Conservation (phyloP, 2,329 filamentous ascomycete genomes). For the Magnaporthiopsis rhizophila region DNA sequence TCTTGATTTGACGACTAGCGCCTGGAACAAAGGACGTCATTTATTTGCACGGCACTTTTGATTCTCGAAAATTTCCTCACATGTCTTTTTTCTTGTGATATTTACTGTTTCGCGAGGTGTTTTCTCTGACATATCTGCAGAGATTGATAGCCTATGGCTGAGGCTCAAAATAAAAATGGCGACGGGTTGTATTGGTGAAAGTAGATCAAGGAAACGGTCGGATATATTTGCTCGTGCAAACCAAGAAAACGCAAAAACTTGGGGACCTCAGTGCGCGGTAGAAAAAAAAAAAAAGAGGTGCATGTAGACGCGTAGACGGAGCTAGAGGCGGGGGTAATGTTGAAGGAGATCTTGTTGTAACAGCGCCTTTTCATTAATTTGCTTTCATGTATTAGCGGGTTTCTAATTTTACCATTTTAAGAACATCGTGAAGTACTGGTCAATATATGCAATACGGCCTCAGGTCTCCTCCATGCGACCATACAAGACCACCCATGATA, state of each 20-base stretch:
- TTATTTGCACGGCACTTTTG: not conserved
- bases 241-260: not conserved
- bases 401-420: not conserved
- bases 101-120: too few species aligned
- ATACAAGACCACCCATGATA: conserved; percentile 68
- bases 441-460: conserved; percentile 29
- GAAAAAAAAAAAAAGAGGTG: not conserved
- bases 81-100: not conserved
- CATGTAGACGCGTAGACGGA: not conserved
- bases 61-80: not conserved
- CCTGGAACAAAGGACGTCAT: too few species aligned
- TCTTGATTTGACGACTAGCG: not conserved
- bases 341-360: not conserved
- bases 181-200: not conserved
- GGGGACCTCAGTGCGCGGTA: not conserved
- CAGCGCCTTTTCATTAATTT: not conserved
- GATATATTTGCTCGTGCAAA: not conserved
- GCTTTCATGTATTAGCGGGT: too few species aligned
- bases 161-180: not conserved
- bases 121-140: not conserved
- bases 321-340: too few species aligned
- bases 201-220: not conserved
- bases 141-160: not conserved
- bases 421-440: conserved; percentile 6
- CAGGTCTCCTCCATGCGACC: conserved; percentile 50